A percentile compares a stretch with the other conserved stretches of the same genome.
phyloP scores from a whole-genome alignment of 148 eudicot species.

The Silene latifolia region DNA sequence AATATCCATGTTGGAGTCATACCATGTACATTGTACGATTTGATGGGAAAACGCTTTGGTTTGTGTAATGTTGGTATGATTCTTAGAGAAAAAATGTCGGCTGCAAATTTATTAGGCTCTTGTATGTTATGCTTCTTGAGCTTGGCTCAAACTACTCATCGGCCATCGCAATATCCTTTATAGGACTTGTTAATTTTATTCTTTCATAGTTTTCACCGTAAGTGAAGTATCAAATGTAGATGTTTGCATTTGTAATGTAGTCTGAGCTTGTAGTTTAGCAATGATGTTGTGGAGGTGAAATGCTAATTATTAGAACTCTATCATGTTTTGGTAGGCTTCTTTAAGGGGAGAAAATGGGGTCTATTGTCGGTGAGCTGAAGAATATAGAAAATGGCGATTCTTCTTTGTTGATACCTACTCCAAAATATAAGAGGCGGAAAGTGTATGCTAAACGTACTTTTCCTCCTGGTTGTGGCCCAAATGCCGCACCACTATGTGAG shows the following conservation, averaged over 20 bases:
- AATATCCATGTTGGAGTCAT: too few relatives aligned
- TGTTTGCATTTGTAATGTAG: not conserved
- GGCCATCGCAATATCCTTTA: too few relatives aligned
- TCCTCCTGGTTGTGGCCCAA: conserved; percentile 76
- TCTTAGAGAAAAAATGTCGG: too few relatives aligned
- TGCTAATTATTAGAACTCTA: conserved; percentile 9
- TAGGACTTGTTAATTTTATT: too few relatives aligned
- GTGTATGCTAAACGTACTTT: conserved; percentile 58
- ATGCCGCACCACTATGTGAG: conserved; percentile 17
- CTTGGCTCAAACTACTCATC: too few relatives aligned
- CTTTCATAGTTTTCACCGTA: too few relatives aligned
- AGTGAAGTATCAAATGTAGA: too few relatives aligned
- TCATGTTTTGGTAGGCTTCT: conserved; percentile 11
- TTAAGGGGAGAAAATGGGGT: conserved; percentile 30
- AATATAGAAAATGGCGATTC: conserved; percentile 34
- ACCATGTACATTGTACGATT: too few relatives aligned
- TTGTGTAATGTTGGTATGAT: too few relatives aligned
- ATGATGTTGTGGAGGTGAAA: not conserved
- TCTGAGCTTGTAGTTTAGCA: conserved; percentile 5
- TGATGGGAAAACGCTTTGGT: too few relatives aligned
- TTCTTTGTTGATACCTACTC: conserved; percentile 22
- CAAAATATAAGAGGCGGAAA: conserved; percentile 52
- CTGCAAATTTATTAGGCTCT: too few relatives aligned
- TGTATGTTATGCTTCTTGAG: too few relatives aligned
- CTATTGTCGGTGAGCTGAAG: conserved; percentile 31